Evolutionary conservation across 2,329 filamentous ascomycete genomes (phyloP).

Genomic region (Parasarocladium wereldwijsianum): DNA sequence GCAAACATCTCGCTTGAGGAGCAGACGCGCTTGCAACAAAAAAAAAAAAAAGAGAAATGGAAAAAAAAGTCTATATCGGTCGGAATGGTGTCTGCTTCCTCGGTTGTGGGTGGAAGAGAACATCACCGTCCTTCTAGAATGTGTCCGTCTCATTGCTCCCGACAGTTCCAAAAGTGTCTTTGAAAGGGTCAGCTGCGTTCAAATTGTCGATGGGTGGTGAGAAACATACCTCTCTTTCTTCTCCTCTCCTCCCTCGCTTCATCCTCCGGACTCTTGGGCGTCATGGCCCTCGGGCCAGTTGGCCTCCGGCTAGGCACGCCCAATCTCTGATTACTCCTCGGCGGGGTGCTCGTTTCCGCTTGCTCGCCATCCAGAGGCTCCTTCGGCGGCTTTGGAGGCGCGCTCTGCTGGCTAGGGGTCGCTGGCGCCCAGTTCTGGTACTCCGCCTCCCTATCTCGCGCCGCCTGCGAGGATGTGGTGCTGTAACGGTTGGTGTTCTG

Average conservation of each 20-base stretch:
- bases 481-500: conserved; percentile 27
- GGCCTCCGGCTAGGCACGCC: conserved; percentile 37
- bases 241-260: conserved; percentile 32
- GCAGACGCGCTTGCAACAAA: no score
- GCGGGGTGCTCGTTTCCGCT: conserved; percentile 28
- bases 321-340: conserved; percentile 30
- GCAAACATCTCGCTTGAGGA: no score
- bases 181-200: background rate
- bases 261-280: conserved; percentile 35
- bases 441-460: conserved; percentile 22
- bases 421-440: conserved; percentile 28
- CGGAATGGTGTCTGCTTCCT: no score
- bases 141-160: conserved; percentile 20
- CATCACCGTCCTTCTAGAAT: conserved; percentile 17
- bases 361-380: conserved; percentile 36
- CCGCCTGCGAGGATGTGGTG: conserved; percentile 22
- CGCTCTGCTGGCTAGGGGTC: conserved; percentile 25
- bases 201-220: background rate
- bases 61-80: no score
- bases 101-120: no score
- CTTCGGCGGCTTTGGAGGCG: conserved; percentile 46
- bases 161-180: conserved; percentile 21
- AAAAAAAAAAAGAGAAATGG: no score
- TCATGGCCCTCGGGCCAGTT: conserved; percentile 47
- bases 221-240: conserved; percentile 41